These are phyloP conservation scores for Aegilops longissima DNA, from an alignment of 176 grass and related monocot genomes.

Conservation along the genomic window DNA sequence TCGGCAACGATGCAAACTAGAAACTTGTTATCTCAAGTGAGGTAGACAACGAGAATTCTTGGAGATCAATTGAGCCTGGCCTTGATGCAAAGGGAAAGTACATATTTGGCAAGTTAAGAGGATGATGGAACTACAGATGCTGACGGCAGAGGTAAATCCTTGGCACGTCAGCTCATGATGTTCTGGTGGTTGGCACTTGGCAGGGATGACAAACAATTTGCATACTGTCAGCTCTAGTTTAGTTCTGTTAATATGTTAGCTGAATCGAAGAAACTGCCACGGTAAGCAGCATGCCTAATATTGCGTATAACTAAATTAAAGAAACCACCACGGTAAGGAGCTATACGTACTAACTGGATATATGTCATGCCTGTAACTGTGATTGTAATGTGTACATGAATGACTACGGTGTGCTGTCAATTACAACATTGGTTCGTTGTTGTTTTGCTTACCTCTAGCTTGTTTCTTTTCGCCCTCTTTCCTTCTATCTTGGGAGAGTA, in stretches of 20 bases:
- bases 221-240: neutral
- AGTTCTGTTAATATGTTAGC: neutral
- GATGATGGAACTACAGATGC: neutral
- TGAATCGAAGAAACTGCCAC: neutral
- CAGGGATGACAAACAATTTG: neutral
- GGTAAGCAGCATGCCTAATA: neutral
- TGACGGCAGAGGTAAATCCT: neutral
- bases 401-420: neutral
- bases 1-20: neutral
- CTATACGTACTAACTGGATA: neutral
- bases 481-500: neutral
- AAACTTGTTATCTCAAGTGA: neutral
- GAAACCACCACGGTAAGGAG: neutral
- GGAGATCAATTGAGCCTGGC: neutral
- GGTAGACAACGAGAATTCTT: neutral
- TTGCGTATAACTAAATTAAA: neutral
- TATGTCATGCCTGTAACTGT: conserved; percentile 12
- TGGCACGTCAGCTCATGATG: neutral
- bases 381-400: conserved; percentile 23
- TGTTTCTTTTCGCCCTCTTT: neutral
- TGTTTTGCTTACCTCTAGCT: neutral
- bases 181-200: neutral
- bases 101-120: conserved; percentile 13
- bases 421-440: neutral
- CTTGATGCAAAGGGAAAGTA: neutral